Percentiles rank a stretch among this genome's conserved stretches.
Conservation (phyloP, 768 basidiomycete genomes). For the Termitomyces sp. region DNA sequence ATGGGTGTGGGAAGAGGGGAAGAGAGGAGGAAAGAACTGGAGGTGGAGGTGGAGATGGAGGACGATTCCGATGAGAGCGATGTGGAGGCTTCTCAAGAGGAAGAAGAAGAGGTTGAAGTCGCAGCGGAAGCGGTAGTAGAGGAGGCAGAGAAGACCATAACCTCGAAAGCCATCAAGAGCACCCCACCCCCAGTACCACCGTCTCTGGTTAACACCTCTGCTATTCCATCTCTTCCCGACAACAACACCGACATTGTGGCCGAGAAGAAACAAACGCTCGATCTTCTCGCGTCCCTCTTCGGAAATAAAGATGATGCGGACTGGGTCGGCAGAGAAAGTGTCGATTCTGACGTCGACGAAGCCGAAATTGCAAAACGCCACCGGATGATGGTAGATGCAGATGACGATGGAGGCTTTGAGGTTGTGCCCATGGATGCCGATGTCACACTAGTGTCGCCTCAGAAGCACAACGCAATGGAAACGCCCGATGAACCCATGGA, state of each 20-base stretch:
- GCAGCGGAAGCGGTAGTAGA: constrained; percentile 15
- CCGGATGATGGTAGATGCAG: constrained; percentile 23
- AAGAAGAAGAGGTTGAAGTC: constrained; percentile 17
- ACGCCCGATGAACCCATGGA: constrained; percentile 17
- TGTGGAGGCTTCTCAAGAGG: constrained; percentile 1
- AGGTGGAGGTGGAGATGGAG: constrained; percentile 20
- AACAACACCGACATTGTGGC: constrained; percentile 31
- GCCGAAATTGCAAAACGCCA: constrained; percentile 12
- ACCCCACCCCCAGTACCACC: neutral
- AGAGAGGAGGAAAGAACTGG: constrained; percentile 11
- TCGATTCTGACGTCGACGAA: constrained; percentile 56
- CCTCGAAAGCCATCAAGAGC: neutral
- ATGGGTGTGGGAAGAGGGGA: constrained; percentile 20
- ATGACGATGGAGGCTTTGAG: constrained; percentile 26
- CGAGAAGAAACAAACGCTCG: constrained; percentile 48
- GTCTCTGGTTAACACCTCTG: neutral
- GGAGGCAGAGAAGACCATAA: neutral
- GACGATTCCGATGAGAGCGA: constrained; percentile 6
- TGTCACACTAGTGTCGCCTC: neutral
- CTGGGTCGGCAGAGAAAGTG: constrained; percentile 62
- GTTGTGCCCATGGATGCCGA: constrained; percentile 12
- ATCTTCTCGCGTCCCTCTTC: constrained; percentile 54
- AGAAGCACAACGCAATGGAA: constrained; percentile 10
- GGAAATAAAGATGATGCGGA: constrained; percentile 43
- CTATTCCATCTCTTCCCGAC: constrained; percentile 8